Conservation (phyloP, 2,329 filamentous ascomycete species). For the Trichoderma pleuroti region DNA sequence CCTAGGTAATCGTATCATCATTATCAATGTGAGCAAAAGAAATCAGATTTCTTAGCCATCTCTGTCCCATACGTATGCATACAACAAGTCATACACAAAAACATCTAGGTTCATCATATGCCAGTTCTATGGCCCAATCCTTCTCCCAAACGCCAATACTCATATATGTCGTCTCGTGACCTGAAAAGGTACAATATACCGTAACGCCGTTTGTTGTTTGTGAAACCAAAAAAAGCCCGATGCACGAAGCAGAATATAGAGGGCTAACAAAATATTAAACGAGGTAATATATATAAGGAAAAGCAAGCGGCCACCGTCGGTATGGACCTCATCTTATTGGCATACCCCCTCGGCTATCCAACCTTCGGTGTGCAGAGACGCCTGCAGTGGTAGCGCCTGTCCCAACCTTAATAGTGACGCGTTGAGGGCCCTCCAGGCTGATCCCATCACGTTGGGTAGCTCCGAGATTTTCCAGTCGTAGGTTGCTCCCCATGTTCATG, state of each 20-base stretch:
- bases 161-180: neutral
- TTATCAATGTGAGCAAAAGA: neutral
- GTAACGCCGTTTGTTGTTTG: neutral
- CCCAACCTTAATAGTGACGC: constrained; percentile 38
- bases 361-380: constrained; percentile 27
- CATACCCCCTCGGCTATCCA: constrained; percentile 30
- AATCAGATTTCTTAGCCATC: neutral
- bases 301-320: neutral
- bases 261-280: neutral
- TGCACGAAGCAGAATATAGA: neutral
- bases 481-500: constrained; percentile 51
- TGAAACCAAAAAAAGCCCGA: neutral
- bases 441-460: constrained; percentile 27
- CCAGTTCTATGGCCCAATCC: neutral
- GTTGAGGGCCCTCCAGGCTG: constrained; percentile 29
- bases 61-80: constrained; percentile 4
- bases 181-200: neutral
- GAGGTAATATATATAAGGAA: neutral
- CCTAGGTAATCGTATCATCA: neutral
- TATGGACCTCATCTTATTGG: constrained; percentile 29
- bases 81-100: constrained; percentile 18
- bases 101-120: neutral
- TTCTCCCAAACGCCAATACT: constrained; percentile 15
- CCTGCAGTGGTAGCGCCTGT: constrained; percentile 21
- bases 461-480: constrained; percentile 30